These are phyloP conservation scores for Amanita pallidorosea DNA, from an alignment of 768 basidiomycete species.

Conservation along the genomic window DNA sequence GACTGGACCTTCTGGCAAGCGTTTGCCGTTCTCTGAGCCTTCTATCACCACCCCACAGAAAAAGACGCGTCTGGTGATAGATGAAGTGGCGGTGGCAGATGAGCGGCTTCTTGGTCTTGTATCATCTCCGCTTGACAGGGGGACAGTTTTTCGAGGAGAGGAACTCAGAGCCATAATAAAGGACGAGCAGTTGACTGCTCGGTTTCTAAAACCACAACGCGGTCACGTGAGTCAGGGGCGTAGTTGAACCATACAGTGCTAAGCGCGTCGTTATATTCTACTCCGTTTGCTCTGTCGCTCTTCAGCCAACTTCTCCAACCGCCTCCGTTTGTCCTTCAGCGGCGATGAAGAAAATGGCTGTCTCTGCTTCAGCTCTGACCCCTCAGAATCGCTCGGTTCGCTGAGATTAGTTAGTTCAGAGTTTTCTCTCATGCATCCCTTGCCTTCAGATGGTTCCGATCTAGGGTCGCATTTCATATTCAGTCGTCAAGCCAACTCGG, in stretches of 20 bases:
- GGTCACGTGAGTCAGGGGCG: conserved; percentile 5
- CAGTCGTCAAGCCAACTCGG: background rate
- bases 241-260: background rate
- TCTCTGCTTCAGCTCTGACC: conserved; percentile 4
- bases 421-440: background rate
- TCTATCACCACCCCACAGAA: conserved; percentile 88
- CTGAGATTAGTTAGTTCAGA: background rate
- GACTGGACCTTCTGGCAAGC: conserved; percentile 51
- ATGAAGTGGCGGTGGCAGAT: conserved; percentile 15
- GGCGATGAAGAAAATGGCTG: conserved; percentile 20
- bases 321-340: conserved; percentile 20
- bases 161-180: conserved; percentile 58
- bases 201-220: background rate
- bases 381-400: background rate
- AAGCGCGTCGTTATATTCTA: conserved; percentile 5
- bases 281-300: conserved; percentile 11
- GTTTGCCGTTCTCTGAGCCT: conserved; percentile 59
- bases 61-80: conserved; percentile 71
- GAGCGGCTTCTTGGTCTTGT: conserved; percentile 31
- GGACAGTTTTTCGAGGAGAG: conserved; percentile 66
- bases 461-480: conserved; percentile 4
- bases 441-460: background rate
- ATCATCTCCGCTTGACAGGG: conserved; percentile 63
- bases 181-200: background rate
- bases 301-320: conserved; percentile 20